A percentile compares a stretch with the other conserved stretches of the same genome.
Conservation (phyloP, 1,284 basidiomycete genomes). For the Wolfiporia cocos region DNA sequence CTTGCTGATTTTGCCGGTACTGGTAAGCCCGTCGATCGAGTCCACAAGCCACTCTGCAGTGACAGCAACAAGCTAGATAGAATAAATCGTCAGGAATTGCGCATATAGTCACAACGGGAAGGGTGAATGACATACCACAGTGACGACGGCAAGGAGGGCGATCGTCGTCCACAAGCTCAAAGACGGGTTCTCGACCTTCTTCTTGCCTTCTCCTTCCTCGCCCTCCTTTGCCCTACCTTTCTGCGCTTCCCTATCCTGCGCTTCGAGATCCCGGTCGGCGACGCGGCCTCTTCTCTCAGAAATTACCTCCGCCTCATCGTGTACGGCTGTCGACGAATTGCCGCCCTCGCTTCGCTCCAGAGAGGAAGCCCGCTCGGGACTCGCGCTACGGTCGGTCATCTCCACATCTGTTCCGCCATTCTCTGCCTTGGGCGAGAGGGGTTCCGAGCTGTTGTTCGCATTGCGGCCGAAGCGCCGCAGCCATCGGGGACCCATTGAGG, state of each 20-base stretch:
- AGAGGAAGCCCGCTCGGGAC: no score
- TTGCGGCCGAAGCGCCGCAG: background rate
- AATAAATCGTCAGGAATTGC: background rate
- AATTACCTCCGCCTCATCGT: no score
- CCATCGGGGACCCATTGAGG: background rate
- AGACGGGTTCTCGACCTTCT: constrained; percentile 49
- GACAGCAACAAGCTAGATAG: constrained; percentile 57
- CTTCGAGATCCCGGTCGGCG: constrained; percentile 9
- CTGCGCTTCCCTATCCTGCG: constrained; percentile 10
- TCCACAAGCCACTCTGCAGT: constrained; percentile 86
- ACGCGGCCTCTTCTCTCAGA: no score
- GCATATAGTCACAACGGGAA: background rate
- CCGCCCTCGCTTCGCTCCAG: no score
- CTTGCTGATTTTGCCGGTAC: constrained; percentile 46
- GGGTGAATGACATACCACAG: constrained; percentile 44
- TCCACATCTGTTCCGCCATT: constrained; percentile 6
- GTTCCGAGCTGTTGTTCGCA: constrained; percentile 4
- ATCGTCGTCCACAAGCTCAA: constrained; percentile 51
- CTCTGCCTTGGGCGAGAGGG: constrained; percentile 3
- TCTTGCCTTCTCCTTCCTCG: constrained; percentile 37
- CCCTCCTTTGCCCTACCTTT: constrained; percentile 17
- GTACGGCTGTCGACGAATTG: no score
- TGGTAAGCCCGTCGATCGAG: constrained; percentile 67
- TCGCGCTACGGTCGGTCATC: constrained; percentile 2
- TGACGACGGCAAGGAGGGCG: constrained; percentile 50